Evolutionary conservation across 129 eudicot species (phyloP).

Genomic region (Pittosporum tobira): DNA sequence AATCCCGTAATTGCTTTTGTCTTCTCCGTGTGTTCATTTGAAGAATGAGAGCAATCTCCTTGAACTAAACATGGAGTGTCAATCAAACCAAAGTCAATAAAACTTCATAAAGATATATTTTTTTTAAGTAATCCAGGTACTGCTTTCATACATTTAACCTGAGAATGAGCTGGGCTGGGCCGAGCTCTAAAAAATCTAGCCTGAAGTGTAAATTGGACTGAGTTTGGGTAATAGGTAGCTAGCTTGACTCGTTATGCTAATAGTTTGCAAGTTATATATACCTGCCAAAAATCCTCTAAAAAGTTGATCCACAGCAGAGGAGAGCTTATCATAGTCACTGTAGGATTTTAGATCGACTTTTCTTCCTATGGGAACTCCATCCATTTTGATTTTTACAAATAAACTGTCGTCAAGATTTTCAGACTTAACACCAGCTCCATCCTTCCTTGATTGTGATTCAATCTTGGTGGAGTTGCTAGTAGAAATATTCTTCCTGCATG

Average conservation of each 20-base stretch:
- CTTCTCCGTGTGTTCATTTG: constrained; percentile 22
- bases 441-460: constrained; percentile 12
- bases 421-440: constrained; percentile 13
- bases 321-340: constrained; percentile 49
- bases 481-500: constrained; percentile 44
- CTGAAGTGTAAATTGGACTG: no score
- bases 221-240: no score
- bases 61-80: constrained; percentile 38
- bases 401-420: constrained; percentile 29
- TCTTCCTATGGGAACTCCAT: constrained; percentile 68
- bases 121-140: no score
- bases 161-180: no score
- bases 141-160: no score
- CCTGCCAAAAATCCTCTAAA: constrained; percentile 70
- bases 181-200: no score
- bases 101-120: no score
- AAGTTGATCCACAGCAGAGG: constrained; percentile 51
- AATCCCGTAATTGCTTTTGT: constrained; percentile 42
- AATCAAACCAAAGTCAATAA: neutral
- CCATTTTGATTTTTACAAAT: constrained; percentile 72
- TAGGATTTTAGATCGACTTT: constrained; percentile 62
- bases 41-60: constrained; percentile 32
- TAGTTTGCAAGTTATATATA: no score
- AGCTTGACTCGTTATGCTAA: no score
- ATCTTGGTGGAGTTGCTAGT: constrained; percentile 28